These are phyloP conservation scores for Claviceps sp. DNA, from an alignment of 2,329 filamentous ascomycete genomes.

Conservation along the genomic window DNA sequence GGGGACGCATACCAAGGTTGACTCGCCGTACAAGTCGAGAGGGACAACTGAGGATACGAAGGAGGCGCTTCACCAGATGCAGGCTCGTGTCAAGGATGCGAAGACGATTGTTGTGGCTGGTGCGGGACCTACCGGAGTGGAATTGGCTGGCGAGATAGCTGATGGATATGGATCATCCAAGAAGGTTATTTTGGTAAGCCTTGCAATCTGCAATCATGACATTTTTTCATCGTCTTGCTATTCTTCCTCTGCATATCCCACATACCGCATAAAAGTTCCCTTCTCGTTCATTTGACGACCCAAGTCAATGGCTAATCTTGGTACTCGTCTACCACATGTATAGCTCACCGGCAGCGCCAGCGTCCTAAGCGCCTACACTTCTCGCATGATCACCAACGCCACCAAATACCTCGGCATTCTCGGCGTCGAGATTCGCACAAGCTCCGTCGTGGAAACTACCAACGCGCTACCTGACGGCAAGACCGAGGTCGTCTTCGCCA, in stretches of 20 bases:
- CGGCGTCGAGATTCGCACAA: background rate
- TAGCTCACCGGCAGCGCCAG: background rate
- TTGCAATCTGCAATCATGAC: too few relatives aligned
- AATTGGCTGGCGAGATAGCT: slow-evolving; percentile 22
- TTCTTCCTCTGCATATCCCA: background rate
- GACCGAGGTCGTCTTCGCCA: background rate
- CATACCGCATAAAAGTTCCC: background rate
- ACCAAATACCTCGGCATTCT: background rate
- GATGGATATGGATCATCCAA: slow-evolving; percentile 14
- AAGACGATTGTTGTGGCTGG: slow-evolving; percentile 25
- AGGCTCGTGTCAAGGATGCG: slow-evolving; percentile 11
- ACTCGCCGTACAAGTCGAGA: slow-evolving; percentile 33
- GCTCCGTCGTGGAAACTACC: background rate
- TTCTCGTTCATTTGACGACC: too few relatives aligned
- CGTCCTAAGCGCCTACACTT: background rate
- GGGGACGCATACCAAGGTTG: slow-evolving; percentile 29
- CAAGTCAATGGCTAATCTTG: background rate
- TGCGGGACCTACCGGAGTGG: slow-evolving; percentile 24
- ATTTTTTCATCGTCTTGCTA: too few relatives aligned
- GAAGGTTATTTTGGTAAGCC: background rate
- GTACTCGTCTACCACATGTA: background rate
- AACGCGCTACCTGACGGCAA: background rate
- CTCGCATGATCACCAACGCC: background rate
- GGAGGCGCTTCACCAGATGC: slow-evolving; percentile 19
- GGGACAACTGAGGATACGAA: slow-evolving; percentile 30